Base-by-base conservation (phyloP, 2,329 filamentous ascomycete genomes). In the Sporothrix dimorphospora region DNA sequence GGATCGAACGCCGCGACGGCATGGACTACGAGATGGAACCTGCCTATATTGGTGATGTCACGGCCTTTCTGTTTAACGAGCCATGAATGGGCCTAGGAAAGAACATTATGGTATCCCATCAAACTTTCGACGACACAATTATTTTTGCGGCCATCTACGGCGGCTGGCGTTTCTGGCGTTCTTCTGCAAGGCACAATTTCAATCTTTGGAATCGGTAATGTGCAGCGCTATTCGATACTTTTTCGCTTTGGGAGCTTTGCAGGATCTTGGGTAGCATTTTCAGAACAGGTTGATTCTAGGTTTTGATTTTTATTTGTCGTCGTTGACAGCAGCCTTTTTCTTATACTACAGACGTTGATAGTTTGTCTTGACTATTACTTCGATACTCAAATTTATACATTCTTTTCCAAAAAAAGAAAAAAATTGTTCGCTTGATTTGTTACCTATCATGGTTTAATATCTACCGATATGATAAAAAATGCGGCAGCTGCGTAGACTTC, bases 1-100 rank as follows among this genome's bases (percentile, higher is more conserved):
- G 93, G 6, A 94, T 97, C 76, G 92, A 95, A 74, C 88, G 88
- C 21, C 93, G 91, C 76, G 88, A 87, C 34, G 94, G 94, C 0
- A 85, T 91, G 76, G 92, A 96, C 79, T 96, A 97, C 79, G 90
- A 93, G 77, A 84, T 97, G n/a, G 93, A 97, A 78, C 92, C 96
- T 77, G 94, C 91, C 1, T 94, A 94, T 76, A 93, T 97, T 88
- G 94, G 93, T 3, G 94, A 97, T 76, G 91, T 98, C 74, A 97
- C 93, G 0, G 93, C 94, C 21, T 87, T 92, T 72, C 87, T 98
- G 7, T 89, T 98, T 45, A 92, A 92, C 49, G 94, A 98, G 81
- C 87, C 89, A 79, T 91, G 81, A 81, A 34, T 34, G 30, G 6
- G 30, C 30, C 30, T 1, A 1, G 57, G 34, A 12, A 6, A 19